Evolutionary conservation across 225 moss, liverwort and hornwort species (phyloP).

Genomic region (Straminergon stramineum): DNA sequence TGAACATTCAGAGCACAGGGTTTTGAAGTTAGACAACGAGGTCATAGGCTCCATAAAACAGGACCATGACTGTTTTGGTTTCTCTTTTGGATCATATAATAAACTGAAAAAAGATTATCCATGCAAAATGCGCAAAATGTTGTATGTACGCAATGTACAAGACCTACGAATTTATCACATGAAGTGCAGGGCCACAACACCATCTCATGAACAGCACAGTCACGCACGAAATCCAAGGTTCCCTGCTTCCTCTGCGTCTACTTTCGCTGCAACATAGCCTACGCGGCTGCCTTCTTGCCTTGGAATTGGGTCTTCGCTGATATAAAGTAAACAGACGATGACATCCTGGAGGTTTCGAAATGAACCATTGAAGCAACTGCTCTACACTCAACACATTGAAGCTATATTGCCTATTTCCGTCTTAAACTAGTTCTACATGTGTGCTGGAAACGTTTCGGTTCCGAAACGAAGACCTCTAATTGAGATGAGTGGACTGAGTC

Average conservation of each 20-base stretch:
- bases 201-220: background rate
- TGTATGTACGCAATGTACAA: background rate
- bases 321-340: background rate
- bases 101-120: background rate
- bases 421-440: background rate
- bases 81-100: background rate
- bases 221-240: background rate
- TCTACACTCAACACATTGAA: background rate
- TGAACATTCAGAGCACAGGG: no score
- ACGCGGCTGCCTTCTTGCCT: background rate
- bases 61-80: background rate
- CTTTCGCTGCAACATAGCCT: background rate
- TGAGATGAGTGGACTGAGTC: background rate
- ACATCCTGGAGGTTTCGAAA: background rate
- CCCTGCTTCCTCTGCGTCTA: background rate
- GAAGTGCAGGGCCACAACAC: background rate
- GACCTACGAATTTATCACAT: background rate
- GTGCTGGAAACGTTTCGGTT: background rate
- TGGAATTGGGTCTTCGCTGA: background rate
- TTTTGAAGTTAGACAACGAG: background rate
- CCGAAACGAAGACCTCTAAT: background rate
- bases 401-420: background rate
- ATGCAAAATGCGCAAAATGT: background rate
- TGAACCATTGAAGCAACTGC: background rate
- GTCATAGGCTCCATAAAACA: background rate